Evolutionary conservation across 441 rosid genomes (phyloP).

Genomic region (Eruca vesicaria): DNA sequence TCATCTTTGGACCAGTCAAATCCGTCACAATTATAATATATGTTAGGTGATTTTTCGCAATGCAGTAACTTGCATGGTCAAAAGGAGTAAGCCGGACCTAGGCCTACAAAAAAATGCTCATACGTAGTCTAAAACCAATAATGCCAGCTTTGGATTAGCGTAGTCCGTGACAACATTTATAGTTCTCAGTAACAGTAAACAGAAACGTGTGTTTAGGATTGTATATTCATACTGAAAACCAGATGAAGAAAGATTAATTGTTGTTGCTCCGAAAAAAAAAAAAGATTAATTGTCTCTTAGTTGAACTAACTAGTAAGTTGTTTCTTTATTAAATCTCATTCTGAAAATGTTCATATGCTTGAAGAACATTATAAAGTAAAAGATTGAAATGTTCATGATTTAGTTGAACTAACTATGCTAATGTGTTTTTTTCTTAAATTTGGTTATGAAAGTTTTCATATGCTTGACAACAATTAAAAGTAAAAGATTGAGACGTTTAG

Average conservation of each 20-base stretch:
- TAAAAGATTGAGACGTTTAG: constrained; percentile 24
- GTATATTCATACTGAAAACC: constrained; percentile 18
- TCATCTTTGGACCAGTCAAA: not conserved
- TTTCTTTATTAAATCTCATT: not conserved
- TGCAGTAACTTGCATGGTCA: not conserved
- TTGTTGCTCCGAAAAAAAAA: no score
- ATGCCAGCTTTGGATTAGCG: not conserved
- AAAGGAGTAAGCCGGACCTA: not conserved
- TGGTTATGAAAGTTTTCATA: not conserved
- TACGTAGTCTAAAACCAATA: not conserved
- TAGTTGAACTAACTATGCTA: not conserved
- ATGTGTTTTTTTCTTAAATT: not conserved
- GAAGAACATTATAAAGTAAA: not conserved
- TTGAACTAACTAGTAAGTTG: not conserved
- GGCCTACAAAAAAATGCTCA: not conserved
- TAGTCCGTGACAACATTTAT: constrained; percentile 9
- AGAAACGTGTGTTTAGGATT: not conserved
- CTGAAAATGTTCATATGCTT: not conserved
- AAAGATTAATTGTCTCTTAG: not conserved
- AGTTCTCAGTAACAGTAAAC: not conserved
- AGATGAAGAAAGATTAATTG: not conserved
- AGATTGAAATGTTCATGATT: constrained; percentile 19
- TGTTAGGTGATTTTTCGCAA: not conserved
- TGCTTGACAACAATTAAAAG: not conserved
- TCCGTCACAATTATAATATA: not conserved